Conservation (phyloP, 805 yeast species). For the Cyberlindnera mississippiensis region DNA sequence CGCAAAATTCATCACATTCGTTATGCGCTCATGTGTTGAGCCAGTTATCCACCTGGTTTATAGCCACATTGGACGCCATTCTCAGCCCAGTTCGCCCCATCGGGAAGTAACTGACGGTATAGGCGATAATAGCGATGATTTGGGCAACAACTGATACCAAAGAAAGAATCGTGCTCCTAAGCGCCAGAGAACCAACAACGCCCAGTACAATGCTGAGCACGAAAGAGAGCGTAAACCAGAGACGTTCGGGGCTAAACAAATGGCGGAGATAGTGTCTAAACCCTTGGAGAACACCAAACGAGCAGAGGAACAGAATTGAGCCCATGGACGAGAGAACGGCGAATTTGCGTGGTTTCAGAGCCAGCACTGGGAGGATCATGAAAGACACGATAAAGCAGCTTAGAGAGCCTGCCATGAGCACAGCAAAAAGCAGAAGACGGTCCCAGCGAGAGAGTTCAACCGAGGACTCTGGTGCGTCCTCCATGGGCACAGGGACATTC, state of each 20-base stretch:
- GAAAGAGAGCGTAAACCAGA: constrained; percentile 19
- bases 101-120: constrained; percentile 22
- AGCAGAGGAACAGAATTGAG: constrained; percentile 16
- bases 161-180: constrained; percentile 13
- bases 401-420: constrained; percentile 19
- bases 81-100: constrained; percentile 18
- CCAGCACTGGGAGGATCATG: constrained; percentile 16
- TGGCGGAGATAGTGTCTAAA: constrained; percentile 10
- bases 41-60: constrained; percentile 19
- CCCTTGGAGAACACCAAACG: constrained; percentile 18
- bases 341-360: constrained; percentile 20
- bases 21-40: constrained; percentile 11
- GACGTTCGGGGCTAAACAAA: constrained; percentile 15
- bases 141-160: constrained; percentile 12
- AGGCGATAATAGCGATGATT: constrained; percentile 11
- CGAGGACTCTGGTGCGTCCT: constrained; percentile 2
- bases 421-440: constrained; percentile 18
- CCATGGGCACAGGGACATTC: constrained; percentile 5
- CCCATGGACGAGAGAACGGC: constrained; percentile 19
- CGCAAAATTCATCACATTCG: no score
- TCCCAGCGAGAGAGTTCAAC: constrained; percentile 18
- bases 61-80: constrained; percentile 17
- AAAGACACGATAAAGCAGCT: constrained; percentile 21
- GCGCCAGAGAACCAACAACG: constrained; percentile 12
- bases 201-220: constrained; percentile 11